Percentiles rank a stretch among this genome's conserved stretches.
Evolutionary conservation across 2,329 filamentous ascomycete genomes (phyloP).

Genomic region (Coleophoma cylindrospora): DNA sequence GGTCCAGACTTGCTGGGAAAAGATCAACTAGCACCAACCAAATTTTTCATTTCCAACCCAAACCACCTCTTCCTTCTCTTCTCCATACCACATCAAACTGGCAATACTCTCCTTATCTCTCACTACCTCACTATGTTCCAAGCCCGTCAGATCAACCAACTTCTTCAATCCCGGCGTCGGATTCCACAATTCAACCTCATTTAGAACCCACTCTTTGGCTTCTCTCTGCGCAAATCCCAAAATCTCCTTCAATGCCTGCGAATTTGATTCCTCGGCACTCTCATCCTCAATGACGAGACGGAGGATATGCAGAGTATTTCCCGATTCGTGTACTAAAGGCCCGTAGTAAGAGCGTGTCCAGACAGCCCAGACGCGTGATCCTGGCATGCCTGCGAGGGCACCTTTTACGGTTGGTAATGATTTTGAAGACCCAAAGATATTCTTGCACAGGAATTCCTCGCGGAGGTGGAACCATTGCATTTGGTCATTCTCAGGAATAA

Average conservation of each 20-base stretch:
- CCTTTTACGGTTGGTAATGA: constrained; percentile 57
- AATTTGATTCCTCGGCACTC: constrained; percentile 34
- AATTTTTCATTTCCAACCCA: constrained; percentile 78
- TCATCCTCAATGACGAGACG: constrained; percentile 61
- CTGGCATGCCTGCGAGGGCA: constrained; percentile 50
- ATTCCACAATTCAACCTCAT: constrained; percentile 78
- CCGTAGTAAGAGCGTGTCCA: constrained; percentile 66
- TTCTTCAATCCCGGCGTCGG: constrained; percentile 50
- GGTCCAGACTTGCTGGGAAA: neutral
- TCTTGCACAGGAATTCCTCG: constrained; percentile 70
- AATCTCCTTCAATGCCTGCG: constrained; percentile 54
- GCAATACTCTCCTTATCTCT: constrained; percentile 65
- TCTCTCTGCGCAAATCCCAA: constrained; percentile 63
- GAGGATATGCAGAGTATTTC: constrained; percentile 67
- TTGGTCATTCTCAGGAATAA: constrained; percentile 62
- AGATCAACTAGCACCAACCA: constrained; percentile 58
- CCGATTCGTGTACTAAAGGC: constrained; percentile 34
- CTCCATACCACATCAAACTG: constrained; percentile 67
- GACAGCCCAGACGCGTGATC: constrained; percentile 64
- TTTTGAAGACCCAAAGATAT: constrained; percentile 47
- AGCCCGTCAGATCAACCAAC: constrained; percentile 40
- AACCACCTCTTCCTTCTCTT: constrained; percentile 47
- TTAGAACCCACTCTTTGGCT: constrained; percentile 66
- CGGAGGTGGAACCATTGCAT: constrained; percentile 75
- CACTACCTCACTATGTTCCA: constrained; percentile 44